Evolutionary conservation across 352 stramenopile genomes (phyloP), one percentile per base, ranked within the genome.

Genomic region (Phytophthora idaei): DNA sequence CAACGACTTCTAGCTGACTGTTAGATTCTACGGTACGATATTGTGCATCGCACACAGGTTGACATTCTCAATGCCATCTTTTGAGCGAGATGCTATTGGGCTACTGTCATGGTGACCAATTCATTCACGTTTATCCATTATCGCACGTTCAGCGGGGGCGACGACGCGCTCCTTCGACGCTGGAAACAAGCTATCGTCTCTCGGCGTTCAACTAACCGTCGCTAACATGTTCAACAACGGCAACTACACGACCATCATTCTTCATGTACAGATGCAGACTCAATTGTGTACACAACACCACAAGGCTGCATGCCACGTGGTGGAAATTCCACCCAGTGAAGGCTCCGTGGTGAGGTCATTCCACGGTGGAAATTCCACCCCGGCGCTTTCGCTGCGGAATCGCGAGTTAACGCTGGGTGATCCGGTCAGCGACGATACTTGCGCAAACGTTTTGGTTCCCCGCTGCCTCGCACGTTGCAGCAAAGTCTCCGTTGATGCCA

Each of bases 191-290:
- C 21, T 57, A 34, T 37, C 32, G 6, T 4, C 21, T 21, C 21
- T 21, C 36, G 12, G 29, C 14, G 5, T 17, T 67, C 51, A 41
- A 62, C 54, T 68, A 57, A 61, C 61, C 44, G 34, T 46, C 27
- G n/a, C 15, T 1, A 52, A 36, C 54, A 15, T 9, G 11, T 42
- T 42, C 27, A 29, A 15, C 17, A 59, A 55, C 48, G 28, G 48
- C 62, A 70, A 66, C 63, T 17, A 29, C 10, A 29, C 4, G 47
- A 70, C 48, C 48, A 70, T 70, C 63, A 70, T 31, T 70, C 56
- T 55, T 31, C 14, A 39, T 29, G 36, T 3, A 29, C n/a, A 42
- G 28, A 17, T 21, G 21, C 31, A 3, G 36, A 12, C 10, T 14
- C 9, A 15, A 3, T 46, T 51, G 29, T 65, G 61, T 64, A 42